Evolutionary conservation across 139 green algal genomes (phyloP).

Genomic region (Coelastrella sp.): DNA sequence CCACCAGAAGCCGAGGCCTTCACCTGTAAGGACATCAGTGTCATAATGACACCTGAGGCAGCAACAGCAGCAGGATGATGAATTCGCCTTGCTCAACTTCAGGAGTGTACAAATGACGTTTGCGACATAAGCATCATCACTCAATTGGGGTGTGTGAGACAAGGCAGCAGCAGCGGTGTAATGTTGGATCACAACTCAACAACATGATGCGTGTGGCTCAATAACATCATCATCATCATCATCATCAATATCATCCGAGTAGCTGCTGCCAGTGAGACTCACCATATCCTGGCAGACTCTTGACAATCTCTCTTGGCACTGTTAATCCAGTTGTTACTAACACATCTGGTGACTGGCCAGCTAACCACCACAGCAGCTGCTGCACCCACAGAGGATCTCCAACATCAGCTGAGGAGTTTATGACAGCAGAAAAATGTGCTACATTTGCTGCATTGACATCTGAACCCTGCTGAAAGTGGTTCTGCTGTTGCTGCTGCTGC

Average conservation of each 20-base stretch:
- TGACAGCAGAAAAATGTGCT: conserved; percentile 36
- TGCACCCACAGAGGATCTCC: background rate
- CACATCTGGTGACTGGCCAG: background rate
- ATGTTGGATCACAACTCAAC: too few species aligned
- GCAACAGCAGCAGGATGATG: too few species aligned
- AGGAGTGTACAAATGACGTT: too few species aligned
- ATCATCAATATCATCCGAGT: background rate
- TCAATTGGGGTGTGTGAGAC: too few species aligned
- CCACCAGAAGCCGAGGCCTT: too few species aligned
- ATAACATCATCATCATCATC: background rate
- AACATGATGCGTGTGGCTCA: background rate
- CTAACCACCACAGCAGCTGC: conserved; percentile 30
- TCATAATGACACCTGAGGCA: too few species aligned
- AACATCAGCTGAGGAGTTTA: background rate
- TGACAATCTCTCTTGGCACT: background rate
- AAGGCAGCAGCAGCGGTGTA: too few species aligned
- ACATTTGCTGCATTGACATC: conserved; percentile 20
- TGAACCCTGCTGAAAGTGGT: background rate
- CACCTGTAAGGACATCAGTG: too few species aligned
- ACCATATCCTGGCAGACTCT: conserved; percentile 25
- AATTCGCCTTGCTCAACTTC: too few species aligned
- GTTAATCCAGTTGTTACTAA: background rate
- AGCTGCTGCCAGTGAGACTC: background rate
- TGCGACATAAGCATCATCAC: too few species aligned
- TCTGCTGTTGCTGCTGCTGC: background rate